Evolutionary conservation across 2,329 filamentous ascomycete species (phyloP).

Genomic region (Ophiosphaerella herpotricha): DNA sequence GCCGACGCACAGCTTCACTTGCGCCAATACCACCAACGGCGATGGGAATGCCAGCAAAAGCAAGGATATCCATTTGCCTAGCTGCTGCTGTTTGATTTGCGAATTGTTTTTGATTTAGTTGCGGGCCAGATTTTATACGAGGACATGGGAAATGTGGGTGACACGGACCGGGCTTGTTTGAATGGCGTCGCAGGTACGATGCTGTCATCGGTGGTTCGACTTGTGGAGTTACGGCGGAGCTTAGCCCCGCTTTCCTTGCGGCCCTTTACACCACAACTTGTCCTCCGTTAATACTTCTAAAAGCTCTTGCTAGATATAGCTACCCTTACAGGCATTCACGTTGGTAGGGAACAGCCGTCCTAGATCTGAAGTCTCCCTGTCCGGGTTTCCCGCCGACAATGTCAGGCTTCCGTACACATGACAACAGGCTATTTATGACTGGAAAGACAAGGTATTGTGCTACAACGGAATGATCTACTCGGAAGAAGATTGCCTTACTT

Average conservation of each 20-base stretch:
- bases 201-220: constrained; percentile 27
- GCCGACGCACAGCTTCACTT: constrained; percentile 55
- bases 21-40: constrained; percentile 57
- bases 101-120: not conserved
- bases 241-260: constrained; percentile 3
- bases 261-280: not conserved
- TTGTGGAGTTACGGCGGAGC: constrained; percentile 7
- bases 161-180: constrained; percentile 15
- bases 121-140: not conserved
- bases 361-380: no score
- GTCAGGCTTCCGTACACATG: no score
- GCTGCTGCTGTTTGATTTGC: not conserved
- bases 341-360: no score
- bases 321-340: no score
- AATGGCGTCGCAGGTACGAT: constrained; percentile 22
- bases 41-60: constrained; percentile 51
- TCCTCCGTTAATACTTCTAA: not conserved
- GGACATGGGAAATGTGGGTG: constrained; percentile 7
- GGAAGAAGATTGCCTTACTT: no score
- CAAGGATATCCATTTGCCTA: constrained; percentile 34
- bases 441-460: no score
- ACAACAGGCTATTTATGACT: no score
- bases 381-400: no score
- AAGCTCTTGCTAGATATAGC: not conserved
- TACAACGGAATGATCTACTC: no score